A percentile compares a stretch with the other conserved stretches of the same genome.
phyloP scores from a whole-genome alignment of 495 filamentous ascomycete genomes.

The Talaromyces liani region DNA sequence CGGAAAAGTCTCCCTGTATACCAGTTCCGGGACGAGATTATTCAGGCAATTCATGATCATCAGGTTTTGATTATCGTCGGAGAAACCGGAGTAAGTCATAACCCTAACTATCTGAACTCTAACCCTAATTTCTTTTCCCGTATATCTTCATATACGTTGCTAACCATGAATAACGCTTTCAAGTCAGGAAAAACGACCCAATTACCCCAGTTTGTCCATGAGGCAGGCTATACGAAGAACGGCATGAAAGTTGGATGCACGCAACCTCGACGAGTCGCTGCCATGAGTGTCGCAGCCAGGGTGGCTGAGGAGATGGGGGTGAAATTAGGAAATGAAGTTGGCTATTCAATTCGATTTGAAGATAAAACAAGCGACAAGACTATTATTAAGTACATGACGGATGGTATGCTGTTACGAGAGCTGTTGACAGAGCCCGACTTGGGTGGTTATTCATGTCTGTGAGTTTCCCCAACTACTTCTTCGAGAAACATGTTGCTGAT shows the following conservation, averaged over 20 bases:
- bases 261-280: constrained; percentile 92
- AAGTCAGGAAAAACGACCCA: constrained; percentile 80
- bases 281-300: constrained; percentile 90
- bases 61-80: constrained; percentile 85
- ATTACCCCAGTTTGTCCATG: constrained; percentile 78
- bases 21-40: constrained; percentile 66
- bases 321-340: constrained; percentile 85
- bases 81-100: constrained; percentile 53
- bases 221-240: constrained; percentile 80
- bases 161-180: neutral
- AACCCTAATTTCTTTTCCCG: too few species aligned
- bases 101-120: neutral
- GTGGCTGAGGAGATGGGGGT: constrained; percentile 93
- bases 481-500: too few species aligned
- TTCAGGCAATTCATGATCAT: constrained; percentile 67
- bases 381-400: constrained; percentile 93
- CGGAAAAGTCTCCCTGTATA: constrained; percentile 89
- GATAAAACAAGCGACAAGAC: constrained; percentile 92
- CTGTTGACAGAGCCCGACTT: constrained; percentile 86
- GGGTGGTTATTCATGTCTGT: constrained; percentile 56
- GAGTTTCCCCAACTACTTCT: too few species aligned
- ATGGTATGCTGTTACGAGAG: constrained; percentile 92
- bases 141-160: neutral
- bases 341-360: constrained; percentile 94
- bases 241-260: constrained; percentile 48